Evolutionary conservation across 2,329 filamentous ascomycete species (phyloP), one percentile per base, ranked within the genome.

Genomic region (Arthrobotrys pseudoclavata): DNA sequence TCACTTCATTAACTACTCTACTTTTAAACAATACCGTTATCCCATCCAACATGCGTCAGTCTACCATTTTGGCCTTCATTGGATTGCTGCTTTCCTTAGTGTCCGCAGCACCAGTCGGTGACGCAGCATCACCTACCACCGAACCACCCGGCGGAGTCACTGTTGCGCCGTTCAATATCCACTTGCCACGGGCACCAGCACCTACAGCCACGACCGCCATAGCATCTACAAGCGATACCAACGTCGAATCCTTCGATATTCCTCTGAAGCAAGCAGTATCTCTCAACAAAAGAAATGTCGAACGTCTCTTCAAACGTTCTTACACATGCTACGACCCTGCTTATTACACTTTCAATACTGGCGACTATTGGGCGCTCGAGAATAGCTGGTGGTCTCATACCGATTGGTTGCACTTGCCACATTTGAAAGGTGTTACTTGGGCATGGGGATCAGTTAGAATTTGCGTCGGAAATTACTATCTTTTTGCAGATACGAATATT

Each of bases 391-490:
- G 66, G 66, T 6, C 40, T 20, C 66, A 48, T 31, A 61, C 37
- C 20, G 53, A 61, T 13, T 61, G 52, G 66, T 13, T 61, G n/a
- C 52, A 69, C n/a, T 10, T 61, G 15, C 12, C 13, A 48, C 18
- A n/a, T 26, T 57, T 15, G 15, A 60, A 18, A 12, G 26, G 12
- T 12, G 18, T 10, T n/a, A 37, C 13, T 26, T 69, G 66, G 66
- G 29, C 52, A 2, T n/a, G n/a, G 10, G 42, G 42, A 6, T 50
- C n/a, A 6, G 18, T 69, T 5, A 69, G 20, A 20, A 10, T 69
- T 9, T 69, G 66, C 12, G 42, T 29, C 9, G 66, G 24, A 6
- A 69, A 69, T 26, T 61, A 69, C 60, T 69, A 69, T 52, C 22
- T 61, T 7, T 48, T 37, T 6, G 66, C 47, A 10, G 40, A 69